Evolutionary conservation across 768 basidiomycete genomes (phyloP), one percentile per base, ranked within the genome.

Genomic region (Rhodotorula graminis): DNA sequence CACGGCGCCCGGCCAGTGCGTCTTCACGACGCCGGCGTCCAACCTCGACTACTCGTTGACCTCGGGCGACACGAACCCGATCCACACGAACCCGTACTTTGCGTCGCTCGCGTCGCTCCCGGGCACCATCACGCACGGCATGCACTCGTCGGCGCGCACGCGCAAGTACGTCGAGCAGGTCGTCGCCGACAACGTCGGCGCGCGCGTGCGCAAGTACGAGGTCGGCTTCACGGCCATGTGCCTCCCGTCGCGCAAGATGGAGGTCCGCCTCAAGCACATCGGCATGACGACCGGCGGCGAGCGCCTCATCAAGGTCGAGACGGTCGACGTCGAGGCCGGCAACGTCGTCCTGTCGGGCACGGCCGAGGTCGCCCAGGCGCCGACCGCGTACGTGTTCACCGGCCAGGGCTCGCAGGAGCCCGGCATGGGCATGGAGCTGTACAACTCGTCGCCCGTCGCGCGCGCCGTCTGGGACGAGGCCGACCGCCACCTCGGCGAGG

Each of bases 351-450:
- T 99, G 46, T 87, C 89, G 74, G 96, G 96, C 50, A 87, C 90
- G 23, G 92, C 94, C 6, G 93, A 98, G 81, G 93, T 98, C 72
- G 88, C 88, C 6, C 96, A 99, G 80, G 89, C 94, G 3, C 82
- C 83, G 27, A 95, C 93, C 11, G 92, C 91, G 47, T 98, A 97
- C 76, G 93, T 96, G 77, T 98, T 98, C 85, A 98, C 95, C 53
- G 95, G 95, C 44, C 95, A 98, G 80, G 95, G 95, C 67, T 97
- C 94, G 12, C 95, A 98, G 80, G 95, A 98, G 82, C 88, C 89
- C 59, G 93, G 95, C 29, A 98, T 99, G 96, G 96, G 96, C 29
- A 98, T 99, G 93, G 94, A 97, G 76, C 86, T 99, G 4, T 99
- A 97, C 85, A 90, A 87, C 80, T 86, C 82, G 75, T 97, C 93